phyloP scores from a whole-genome alignment of 2,329 filamentous ascomycete species.

The Monosporascus sp. region DNA sequence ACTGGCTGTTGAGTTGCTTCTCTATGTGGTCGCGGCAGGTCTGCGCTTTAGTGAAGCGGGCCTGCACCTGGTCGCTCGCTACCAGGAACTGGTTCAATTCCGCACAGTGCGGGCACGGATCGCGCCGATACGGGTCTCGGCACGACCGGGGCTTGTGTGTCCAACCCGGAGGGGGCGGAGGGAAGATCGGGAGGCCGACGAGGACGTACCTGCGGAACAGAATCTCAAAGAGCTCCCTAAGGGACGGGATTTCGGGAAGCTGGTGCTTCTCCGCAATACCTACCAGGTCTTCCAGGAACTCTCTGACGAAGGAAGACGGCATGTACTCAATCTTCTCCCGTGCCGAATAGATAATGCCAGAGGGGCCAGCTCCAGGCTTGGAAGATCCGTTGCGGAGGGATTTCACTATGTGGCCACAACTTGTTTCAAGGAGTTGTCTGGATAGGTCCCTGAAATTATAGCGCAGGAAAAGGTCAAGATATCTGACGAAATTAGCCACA shows the following conservation, averaged over 20 bases:
- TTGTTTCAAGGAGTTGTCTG: neutral
- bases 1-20: neutral
- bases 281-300: neutral
- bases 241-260: neutral
- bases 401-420: neutral
- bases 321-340: neutral
- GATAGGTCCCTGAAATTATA: neutral
- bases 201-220: slow-evolving; percentile 1
- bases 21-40: slow-evolving; percentile 1
- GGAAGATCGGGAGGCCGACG: neutral
- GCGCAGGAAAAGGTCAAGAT: neutral
- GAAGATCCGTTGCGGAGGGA: neutral
- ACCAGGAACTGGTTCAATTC: slow-evolving; percentile 5
- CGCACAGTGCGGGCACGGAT: neutral
- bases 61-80: neutral
- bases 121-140: neutral
- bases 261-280: neutral
- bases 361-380: no score
- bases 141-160: neutral
- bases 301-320: neutral
- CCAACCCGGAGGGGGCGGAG: neutral
- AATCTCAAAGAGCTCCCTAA: neutral
- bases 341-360: no score
- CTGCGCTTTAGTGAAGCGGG: neutral
- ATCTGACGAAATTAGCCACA: neutral